These are phyloP conservation scores for Olyra latifolia DNA, from an alignment of 176 grass and related monocot genomes.

Conservation along the genomic window DNA sequence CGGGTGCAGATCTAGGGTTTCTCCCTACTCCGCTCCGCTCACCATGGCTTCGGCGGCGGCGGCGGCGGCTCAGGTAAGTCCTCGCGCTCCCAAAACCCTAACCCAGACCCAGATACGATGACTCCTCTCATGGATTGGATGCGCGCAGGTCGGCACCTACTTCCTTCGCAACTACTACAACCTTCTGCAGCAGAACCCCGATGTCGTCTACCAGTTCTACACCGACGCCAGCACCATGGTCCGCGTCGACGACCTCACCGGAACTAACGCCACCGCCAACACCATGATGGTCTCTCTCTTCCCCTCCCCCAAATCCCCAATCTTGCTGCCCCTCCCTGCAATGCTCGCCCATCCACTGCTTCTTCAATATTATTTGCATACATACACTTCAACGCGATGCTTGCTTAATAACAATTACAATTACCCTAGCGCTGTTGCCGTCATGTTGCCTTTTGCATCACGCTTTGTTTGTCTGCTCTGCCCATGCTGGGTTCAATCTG, in stretches of 20 bases:
- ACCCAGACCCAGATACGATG: background rate
- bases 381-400: background rate
- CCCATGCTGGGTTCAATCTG: background rate
- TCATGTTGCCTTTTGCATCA: background rate
- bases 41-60: conserved; percentile 48
- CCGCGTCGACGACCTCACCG: conserved; percentile 60
- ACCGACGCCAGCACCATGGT: conserved; percentile 80
- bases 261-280: conserved; percentile 46
- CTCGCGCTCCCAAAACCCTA: conserved; percentile 2
- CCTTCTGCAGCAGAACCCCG: conserved; percentile 66
- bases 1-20: conserved; percentile 49
- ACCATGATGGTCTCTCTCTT: conserved; percentile 56
- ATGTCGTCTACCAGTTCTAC: conserved; percentile 91
- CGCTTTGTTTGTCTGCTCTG: background rate
- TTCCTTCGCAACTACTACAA: conserved; percentile 87
- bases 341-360: background rate
- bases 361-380: background rate
- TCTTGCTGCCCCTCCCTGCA: background rate
- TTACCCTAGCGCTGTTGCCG: background rate
- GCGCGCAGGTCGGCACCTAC: conserved; percentile 72
- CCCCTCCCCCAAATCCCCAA: no score
- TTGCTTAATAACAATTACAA: background rate
- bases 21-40: background rate
- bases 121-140: background rate
- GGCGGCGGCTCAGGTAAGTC: conserved; percentile 39